Conservation (phyloP, 495 filamentous ascomycete genomes). For the Durotheca rogersii region DNA sequence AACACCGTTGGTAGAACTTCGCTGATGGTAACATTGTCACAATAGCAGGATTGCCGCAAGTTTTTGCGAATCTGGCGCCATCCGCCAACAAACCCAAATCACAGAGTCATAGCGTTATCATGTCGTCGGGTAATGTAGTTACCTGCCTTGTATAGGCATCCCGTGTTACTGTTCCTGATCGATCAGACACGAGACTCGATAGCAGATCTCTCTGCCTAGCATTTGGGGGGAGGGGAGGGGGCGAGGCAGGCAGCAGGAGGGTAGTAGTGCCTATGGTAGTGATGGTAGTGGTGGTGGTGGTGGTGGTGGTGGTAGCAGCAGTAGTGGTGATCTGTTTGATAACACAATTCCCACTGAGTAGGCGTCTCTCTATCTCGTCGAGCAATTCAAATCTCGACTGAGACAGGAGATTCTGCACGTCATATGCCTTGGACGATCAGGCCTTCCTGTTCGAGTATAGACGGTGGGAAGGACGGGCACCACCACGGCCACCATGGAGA, state of each 20-base stretch:
- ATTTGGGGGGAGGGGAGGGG: too few species aligned
- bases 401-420: conserved; percentile 33
- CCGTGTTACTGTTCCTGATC: conserved; percentile 36
- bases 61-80: conserved; percentile 33
- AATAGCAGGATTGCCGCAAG: conserved; percentile 33
- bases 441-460: conserved; percentile 32
- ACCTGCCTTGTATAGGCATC: conserved; percentile 36
- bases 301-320: too few species aligned
- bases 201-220: conserved; percentile 29
- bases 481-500: conserved; percentile 22
- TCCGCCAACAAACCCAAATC: conserved; percentile 25
- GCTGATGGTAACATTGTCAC: conserved; percentile 30
- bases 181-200: conserved; percentile 33
- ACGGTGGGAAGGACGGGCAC: conserved; percentile 11
- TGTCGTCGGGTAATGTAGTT: conserved; percentile 32
- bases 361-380: conserved; percentile 21
- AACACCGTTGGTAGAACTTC: not conserved
- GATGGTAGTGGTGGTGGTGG: too few species aligned
- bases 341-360: conserved; percentile 17
- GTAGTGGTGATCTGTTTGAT: too few species aligned
- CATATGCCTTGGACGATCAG: conserved; percentile 32
- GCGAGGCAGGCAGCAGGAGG: too few species aligned
- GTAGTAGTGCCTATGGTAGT: too few species aligned
- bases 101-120: conserved; percentile 27
- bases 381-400: conserved; percentile 29